A percentile compares a stretch with the other conserved stretches of the same genome.
These are phyloP conservation scores for Phytophthora fragariaefolia DNA, from an alignment of 352 stramenopile genomes.

Conservation along the genomic window DNA sequence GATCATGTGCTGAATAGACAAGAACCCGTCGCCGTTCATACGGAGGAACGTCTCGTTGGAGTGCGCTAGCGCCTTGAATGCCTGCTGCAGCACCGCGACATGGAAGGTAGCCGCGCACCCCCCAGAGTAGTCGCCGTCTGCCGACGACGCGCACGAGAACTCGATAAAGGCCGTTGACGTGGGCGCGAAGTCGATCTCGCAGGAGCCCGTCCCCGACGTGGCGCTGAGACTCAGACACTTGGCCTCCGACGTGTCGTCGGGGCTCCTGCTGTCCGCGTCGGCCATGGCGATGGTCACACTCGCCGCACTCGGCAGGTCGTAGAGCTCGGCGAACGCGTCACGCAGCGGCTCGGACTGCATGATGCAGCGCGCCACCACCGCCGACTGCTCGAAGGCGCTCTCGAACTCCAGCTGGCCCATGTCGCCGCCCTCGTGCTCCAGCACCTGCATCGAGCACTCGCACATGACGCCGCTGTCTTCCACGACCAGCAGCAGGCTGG, in stretches of 20 bases:
- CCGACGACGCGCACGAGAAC: slow-evolving; percentile 59
- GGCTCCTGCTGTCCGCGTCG: slow-evolving; percentile 25
- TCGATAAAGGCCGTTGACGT: slow-evolving; percentile 85
- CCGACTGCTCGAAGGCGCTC: slow-evolving; percentile 75
- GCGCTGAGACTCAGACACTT: slow-evolving; percentile 74
- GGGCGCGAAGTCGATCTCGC: slow-evolving; percentile 80
- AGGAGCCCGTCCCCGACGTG: slow-evolving; percentile 74
- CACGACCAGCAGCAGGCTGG: slow-evolving; percentile 72
- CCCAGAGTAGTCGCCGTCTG: slow-evolving; percentile 26
- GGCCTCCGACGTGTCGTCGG: slow-evolving; percentile 15
- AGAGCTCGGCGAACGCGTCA: slow-evolving; percentile 84
- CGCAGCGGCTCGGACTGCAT: slow-evolving; percentile 84
- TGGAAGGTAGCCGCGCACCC: slow-evolving; percentile 73
- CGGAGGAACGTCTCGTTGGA: slow-evolving; percentile 86
- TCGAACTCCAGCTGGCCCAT: slow-evolving; percentile 79
- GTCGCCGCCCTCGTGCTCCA: slow-evolving; percentile 82
- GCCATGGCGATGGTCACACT: slow-evolving; percentile 81
- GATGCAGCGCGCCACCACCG: slow-evolving; percentile 79
- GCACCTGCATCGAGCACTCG: slow-evolving; percentile 83
- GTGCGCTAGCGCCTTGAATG: slow-evolving; percentile 77
- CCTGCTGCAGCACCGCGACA: slow-evolving; percentile 81
- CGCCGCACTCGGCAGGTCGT: slow-evolving; percentile 83
- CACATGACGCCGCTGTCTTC: slow-evolving; percentile 87
- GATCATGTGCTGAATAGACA: slow-evolving; percentile 88
- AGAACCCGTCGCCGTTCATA: slow-evolving; percentile 81